Percentiles rank a stretch among this genome's conserved stretches.
These are phyloP conservation scores for Mycena indigotica DNA, from an alignment of 768 basidiomycete species.

Conservation along the genomic window DNA sequence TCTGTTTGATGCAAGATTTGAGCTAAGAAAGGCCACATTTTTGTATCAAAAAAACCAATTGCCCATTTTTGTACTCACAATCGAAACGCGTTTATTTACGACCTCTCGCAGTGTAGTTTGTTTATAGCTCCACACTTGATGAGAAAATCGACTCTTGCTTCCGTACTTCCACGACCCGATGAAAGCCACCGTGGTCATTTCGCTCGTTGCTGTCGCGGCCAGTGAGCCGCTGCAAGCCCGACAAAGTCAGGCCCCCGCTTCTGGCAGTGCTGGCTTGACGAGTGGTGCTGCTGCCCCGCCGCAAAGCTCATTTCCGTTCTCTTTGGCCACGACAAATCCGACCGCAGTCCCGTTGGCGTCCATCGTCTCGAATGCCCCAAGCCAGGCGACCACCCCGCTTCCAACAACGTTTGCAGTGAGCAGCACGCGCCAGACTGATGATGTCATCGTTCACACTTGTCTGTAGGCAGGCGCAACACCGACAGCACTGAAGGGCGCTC, in stretches of 20 bases:
- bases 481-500: constrained; percentile 55
- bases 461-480: constrained; percentile 49
- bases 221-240: constrained; percentile 35
- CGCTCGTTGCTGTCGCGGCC: constrained; percentile 45
- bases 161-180: constrained; percentile 27
- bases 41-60: too few species aligned
- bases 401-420: constrained; percentile 41
- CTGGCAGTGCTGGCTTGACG: constrained; percentile 13
- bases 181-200: constrained; percentile 34
- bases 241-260: constrained; percentile 7
- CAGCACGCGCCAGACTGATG: not conserved
- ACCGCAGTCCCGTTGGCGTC: constrained; percentile 59
- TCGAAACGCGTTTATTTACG: too few species aligned
- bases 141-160: not conserved
- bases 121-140: not conserved
- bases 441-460: not conserved
- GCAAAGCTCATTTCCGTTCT: constrained; percentile 42
- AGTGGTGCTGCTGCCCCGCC: constrained; percentile 11
- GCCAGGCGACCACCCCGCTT: constrained; percentile 47
- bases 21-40: too few species aligned
- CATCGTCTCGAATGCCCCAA: constrained; percentile 47
- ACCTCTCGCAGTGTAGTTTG: too few species aligned
- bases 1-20: too few species aligned
- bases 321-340: constrained; percentile 54
- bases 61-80: too few species aligned